Percentiles rank a stretch among this genome's conserved stretches.
These are phyloP conservation scores for Smittium culicis DNA, from an alignment of 371 early-diverging fungal genomes.

Conservation along the genomic window DNA sequence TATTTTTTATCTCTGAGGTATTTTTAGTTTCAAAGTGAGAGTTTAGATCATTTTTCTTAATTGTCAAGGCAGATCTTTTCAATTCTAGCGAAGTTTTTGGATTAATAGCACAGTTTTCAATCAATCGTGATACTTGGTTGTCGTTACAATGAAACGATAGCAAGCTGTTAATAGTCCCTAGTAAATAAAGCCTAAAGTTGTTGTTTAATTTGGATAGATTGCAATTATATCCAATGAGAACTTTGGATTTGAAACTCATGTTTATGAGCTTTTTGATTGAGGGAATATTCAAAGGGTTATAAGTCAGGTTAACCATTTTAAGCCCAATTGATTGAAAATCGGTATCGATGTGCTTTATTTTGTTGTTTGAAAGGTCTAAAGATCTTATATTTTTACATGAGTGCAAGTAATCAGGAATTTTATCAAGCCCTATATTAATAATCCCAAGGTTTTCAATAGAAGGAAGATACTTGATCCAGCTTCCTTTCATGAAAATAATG, in stretches of 20 bases:
- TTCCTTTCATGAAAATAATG: not conserved
- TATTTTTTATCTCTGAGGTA: not conserved
- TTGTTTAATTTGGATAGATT: not conserved
- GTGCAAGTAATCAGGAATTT: not conserved
- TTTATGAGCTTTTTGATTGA: not conserved
- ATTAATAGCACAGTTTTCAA: not conserved
- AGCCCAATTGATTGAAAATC: not conserved
- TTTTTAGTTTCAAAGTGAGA: not conserved
- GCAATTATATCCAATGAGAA: not conserved
- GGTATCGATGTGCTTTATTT: not conserved
- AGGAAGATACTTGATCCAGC: not conserved
- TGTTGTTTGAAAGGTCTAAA: not conserved
- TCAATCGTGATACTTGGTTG: not conserved
- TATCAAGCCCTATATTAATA: constrained; percentile 1
- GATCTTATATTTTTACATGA: not conserved
- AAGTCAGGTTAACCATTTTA: not conserved
- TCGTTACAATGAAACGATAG: not conserved
- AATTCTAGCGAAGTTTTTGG: not conserved
- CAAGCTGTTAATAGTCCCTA: not conserved
- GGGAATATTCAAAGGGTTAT: not conserved
- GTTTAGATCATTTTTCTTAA: not conserved
- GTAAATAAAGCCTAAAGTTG: not conserved
- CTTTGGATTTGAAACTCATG: not conserved
- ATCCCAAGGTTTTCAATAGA: not conserved
- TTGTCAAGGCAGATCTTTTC: not conserved